phyloP scores from a whole-genome alignment of 805 yeast genomes.

The Saturnispora gosingensis region DNA sequence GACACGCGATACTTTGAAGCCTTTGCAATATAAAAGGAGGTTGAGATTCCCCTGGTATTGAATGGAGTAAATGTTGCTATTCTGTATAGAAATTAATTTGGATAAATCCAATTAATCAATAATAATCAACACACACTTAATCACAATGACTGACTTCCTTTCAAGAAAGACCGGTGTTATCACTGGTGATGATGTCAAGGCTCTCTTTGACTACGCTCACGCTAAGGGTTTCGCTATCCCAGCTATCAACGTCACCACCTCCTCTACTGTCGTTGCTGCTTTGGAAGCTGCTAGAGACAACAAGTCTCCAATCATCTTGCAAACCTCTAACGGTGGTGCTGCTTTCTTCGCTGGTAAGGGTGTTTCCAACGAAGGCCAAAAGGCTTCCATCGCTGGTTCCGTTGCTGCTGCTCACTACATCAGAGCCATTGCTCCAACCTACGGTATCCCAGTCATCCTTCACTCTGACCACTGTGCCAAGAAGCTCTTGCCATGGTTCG shows the following conservation, averaged over 20 bases:
- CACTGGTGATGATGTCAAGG: slow-evolving; percentile 93
- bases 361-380: slow-evolving; percentile 85
- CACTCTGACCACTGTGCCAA: slow-evolving; percentile 99
- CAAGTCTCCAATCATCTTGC: slow-evolving; percentile 91
- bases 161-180: slow-evolving; percentile 94
- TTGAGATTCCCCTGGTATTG: not conserved
- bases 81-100: not conserved
- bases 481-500: slow-evolving; percentile 97
- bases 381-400: slow-evolving; percentile 90
- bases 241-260: slow-evolving; percentile 96
- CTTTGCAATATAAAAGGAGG: not conserved
- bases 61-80: not conserved
- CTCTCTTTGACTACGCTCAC: slow-evolving; percentile 86
- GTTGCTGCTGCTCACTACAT: slow-evolving; percentile 97
- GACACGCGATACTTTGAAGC: slow-evolving; percentile 1
- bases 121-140: not conserved
- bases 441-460: slow-evolving; percentile 92
- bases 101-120: not conserved
- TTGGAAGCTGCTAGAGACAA: slow-evolving; percentile 95
- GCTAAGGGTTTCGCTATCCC: slow-evolving; percentile 93
- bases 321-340: slow-evolving; percentile 98
- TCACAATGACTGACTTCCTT: slow-evolving; percentile 49
- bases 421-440: slow-evolving; percentile 91
- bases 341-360: slow-evolving; percentile 99
- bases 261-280: slow-evolving; percentile 95